A percentile compares a stretch with the other conserved stretches of the same genome.
phyloP scores from a whole-genome alignment of 83 land plant genomes.

The Diphasiastrum complanatum region DNA sequence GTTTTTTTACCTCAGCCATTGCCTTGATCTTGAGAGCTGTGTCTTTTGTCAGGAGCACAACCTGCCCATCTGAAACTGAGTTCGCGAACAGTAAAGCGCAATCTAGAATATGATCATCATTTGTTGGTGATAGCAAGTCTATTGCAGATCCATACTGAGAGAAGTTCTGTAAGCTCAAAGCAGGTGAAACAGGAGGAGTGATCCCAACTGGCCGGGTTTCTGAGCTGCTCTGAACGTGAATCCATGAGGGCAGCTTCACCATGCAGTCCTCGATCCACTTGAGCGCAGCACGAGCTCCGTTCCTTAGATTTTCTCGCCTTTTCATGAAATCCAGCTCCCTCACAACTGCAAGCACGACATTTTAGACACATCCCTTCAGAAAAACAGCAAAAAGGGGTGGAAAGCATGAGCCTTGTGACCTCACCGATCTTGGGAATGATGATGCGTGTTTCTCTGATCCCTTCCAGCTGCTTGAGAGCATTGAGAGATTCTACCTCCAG shows the following conservation, averaged over 20 bases:
- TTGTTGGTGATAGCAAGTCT: conserved; percentile 60
- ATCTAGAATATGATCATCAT: conserved; percentile 83
- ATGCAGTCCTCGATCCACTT: conserved; percentile 41
- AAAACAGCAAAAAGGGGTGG: neutral
- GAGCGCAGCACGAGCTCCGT: conserved; percentile 16
- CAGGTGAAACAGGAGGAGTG: conserved; percentile 36
- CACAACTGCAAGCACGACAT: conserved; percentile 18
- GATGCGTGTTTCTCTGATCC: conserved; percentile 29
- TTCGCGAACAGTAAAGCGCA: conserved; percentile 61
- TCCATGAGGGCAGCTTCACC: conserved; percentile 35
- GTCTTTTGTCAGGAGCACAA: conserved; percentile 67
- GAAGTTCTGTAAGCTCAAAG: neutral
- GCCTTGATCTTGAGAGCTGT: conserved; percentile 84
- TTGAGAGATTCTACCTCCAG: conserved; percentile 26
- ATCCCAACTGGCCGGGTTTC: conserved; percentile 23
- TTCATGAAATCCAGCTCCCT: conserved; percentile 35
- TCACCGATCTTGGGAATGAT: conserved; percentile 38
- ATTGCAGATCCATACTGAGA: conserved; percentile 1
- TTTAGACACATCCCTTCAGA: neutral
- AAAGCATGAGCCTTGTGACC: neutral
- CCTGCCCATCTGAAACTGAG: conserved; percentile 36
- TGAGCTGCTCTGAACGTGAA: conserved; percentile 32
- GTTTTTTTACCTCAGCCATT: conserved; percentile 79
- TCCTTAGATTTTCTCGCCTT: neutral
- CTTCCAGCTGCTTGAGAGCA: conserved; percentile 29